Base-by-base conservation (phyloP, 2,329 filamentous ascomycete genomes). In the Apiospora hydei region DNA sequence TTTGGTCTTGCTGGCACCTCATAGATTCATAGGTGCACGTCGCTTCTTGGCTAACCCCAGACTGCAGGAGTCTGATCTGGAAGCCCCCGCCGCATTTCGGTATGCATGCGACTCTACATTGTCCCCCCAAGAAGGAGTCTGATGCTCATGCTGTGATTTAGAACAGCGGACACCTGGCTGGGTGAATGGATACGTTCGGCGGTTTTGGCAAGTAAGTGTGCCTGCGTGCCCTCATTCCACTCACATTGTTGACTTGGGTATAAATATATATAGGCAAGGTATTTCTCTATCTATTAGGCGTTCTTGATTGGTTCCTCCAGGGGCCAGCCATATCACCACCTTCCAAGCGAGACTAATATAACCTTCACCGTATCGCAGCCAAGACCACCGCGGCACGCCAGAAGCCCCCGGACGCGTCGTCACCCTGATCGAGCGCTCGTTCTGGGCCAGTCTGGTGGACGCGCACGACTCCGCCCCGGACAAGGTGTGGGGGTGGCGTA, bases 71-170 rank as follows among this genome's bases (percentile, higher is more conserved):
- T 82, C 85, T 99, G 81, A 98, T 99, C 78, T 99, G 95, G 95
- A 99, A 98, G 82, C 96, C 96, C 71, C 96, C 96, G 74, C 96
- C 96, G 76, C 94, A 98, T 81, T 98, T 93, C 81, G 96, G 96
- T 98, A 91, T 74, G 82, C 53, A 26, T 51, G 21, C n/a, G 66
- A 43, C 64, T 61, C 71, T 38, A 44, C 51, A 34, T 61, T n/a
- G 41, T 38, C 41, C n/a, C n/a, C 68, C 71, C 49, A 49, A 71
- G 34, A 24, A 64, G 21, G 57, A 5, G 11, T 41, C 10, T 24
- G 21, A 64, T 64, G 18, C 34, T 64, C 18, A 41, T 24, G 41
- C 4, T 43, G 41, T 43, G 30, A 41, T 11, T 64, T 76, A 98
- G 96, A 98, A 80, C 89, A 90, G 77, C 89, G 95, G 72, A 86